These are phyloP conservation scores for Lecanicillium sp. DNA, from an alignment of 2,329 filamentous ascomycete genomes.

Conservation along the genomic window DNA sequence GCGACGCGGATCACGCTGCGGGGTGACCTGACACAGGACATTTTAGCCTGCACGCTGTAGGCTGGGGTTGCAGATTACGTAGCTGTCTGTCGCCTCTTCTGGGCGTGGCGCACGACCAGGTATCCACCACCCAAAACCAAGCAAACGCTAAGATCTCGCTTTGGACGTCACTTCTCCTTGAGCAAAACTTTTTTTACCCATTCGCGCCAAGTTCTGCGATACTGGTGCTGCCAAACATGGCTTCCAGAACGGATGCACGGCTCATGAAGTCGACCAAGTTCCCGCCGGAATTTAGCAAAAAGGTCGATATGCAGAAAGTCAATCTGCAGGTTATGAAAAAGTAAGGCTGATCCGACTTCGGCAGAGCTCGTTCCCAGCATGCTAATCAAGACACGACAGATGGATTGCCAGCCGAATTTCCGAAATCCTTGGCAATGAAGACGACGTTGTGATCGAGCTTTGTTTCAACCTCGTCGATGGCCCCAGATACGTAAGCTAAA, in stretches of 20 bases:
- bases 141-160: too few relatives aligned
- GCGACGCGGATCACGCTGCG: too few relatives aligned
- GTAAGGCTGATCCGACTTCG: constrained; percentile 40
- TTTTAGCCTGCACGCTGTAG: too few relatives aligned
- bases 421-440: constrained; percentile 82
- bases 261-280: constrained; percentile 88
- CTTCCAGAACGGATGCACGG: constrained; percentile 79
- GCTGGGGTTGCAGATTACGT: too few relatives aligned
- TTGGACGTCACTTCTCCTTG: too few relatives aligned
- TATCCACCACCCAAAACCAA: too few relatives aligned
- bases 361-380: constrained; percentile 5
- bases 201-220: too few relatives aligned
- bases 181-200: too few relatives aligned
- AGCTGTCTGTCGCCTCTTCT: too few relatives aligned
- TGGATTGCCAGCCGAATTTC: constrained; percentile 90
- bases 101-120: too few relatives aligned
- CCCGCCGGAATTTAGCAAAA: constrained; percentile 83
- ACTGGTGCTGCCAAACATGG: constrained; percentile 46
- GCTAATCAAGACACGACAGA: constrained; percentile 37
- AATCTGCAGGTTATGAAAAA: constrained; percentile 98
- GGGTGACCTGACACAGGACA: too few relatives aligned
- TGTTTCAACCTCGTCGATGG: constrained; percentile 64
- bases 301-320: constrained; percentile 96
- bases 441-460: constrained; percentile 92
- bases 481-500: constrained; percentile 58